Evolutionary conservation across 257 asterid genomes (phyloP), one percentile per base, ranked within the genome.

Genomic region (Capsicum chinense): DNA sequence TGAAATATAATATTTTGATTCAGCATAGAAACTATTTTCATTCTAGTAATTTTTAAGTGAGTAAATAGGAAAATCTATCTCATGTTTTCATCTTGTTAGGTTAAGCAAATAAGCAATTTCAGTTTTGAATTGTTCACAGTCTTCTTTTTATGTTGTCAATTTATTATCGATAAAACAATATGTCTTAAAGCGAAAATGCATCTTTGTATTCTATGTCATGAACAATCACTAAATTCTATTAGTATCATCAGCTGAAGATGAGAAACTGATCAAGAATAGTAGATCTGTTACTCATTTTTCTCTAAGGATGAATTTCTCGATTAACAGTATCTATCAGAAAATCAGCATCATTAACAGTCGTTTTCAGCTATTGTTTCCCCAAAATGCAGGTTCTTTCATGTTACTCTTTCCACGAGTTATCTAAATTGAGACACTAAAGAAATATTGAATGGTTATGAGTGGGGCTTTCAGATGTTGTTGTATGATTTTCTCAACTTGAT

Each of bases 391-490:
- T 70, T 62, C 14, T 62, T 63, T 10, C 69, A n/a, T 16, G 7
- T 35, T 71, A 50, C 19, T 74, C 19, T 74, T 48, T 42, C 80
- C 19, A 50, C 0, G 21, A 19, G 60, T 74, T 17, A 71, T n/a
- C 80, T n/a, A 47, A 71, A 71, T 71, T 19, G 58, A 10, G 80
- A n/a, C 2, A n/a, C 10, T 21, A n/a, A 70, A 14, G 58, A 71
- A 47, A 47, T 71, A 47, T 71, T n/a, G 58, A 71, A n/a, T 47
- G 39, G 80, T 19, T 11, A 47, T 0, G 57, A n/a, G 79, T 17
- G 17, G 37, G 79, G 79, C 37, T 71, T 71, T 50, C 58, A 44
- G 39, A 71, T 71, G 79, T n/a, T 70, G 39, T n/a, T 47, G 58
- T 71, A 39, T 57, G 56, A 39, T 79, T 47, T 16, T 56, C 69